Evolutionary conservation across 1,284 basidiomycete species (phyloP), one percentile per base, ranked within the genome.

Genomic region (Austropuccinia psidii): DNA sequence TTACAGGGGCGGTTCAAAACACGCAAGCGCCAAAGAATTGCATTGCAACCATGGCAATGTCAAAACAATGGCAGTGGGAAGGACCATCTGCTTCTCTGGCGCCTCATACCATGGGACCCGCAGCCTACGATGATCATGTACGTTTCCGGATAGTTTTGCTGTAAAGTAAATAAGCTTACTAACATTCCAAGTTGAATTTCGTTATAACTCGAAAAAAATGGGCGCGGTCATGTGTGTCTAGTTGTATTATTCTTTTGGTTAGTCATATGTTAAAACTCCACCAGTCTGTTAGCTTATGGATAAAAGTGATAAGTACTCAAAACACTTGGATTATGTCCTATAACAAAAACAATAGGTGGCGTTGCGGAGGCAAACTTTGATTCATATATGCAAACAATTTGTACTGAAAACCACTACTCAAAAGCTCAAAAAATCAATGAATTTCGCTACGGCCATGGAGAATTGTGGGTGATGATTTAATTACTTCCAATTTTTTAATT

Each of bases 331-430:
- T n/a, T n/a, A n/a, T n/a, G n/a, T n/a, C n/a, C n/a, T n/a, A n/a
- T n/a, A n/a, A n/a, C n/a, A n/a, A 35, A 57, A 60, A 47, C 66
- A 78, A 52, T 68, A 67, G 76, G 89, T 85, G 89, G 89, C 60
- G 88, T 90, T 4, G 88, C 88, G 1, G 85, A 84, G 77, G 75
- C 88, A 0, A 88, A 85, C 75, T 83, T 84, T 41, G 80, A 85
- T 0, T 88, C 89, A 0, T 90, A 90, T 79, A 75, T 90, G 79
- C 82, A 79, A 2, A 84, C 84, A 77, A 84, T 89, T 41, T 90
- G 89, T 83, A 89, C 88, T n/a, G 11, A 19, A 5, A 31, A 61
- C 15, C 8, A 60, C n/a, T 41, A 41, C 17, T 11, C 61, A n/a
- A 27, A 17, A 17, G 57, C 69, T 27, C 37, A 62, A 43, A 29